Base-by-base conservation (phyloP, 306 rosid genomes). In the Cicer arietinum region DNA sequence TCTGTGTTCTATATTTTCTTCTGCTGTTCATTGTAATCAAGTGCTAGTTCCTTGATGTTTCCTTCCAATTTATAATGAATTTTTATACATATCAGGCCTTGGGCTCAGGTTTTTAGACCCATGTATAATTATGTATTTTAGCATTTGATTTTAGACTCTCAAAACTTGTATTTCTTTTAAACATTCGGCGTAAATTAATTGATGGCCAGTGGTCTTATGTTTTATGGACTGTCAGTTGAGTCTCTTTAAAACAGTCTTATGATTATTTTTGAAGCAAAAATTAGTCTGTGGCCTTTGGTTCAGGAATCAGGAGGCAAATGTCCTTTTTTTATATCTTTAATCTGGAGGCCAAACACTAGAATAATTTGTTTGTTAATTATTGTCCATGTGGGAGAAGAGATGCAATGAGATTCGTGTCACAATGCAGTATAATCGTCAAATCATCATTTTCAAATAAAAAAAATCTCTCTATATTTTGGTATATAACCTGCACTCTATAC, bases 141-240 rank as follows among this genome's bases (percentile, higher is more conserved):
- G 42, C 74, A 67, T 44, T 43, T 67, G 18, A 67, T 43, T 66
- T 65, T 41, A 25, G 35, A 25, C 4, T 25, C 17, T 43, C 20
- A 76, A 56, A 13, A 69, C 56, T 58, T 46, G 10, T 68, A 69
- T 46, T 77, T 69, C 52, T 78, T 77, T 69, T 40, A 47, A 59
- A 46, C 46, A 60, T 39, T 18, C 17, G 42, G 8, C 44, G 58
- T 78, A 78, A 68, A 77, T 69, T 59, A 39, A 44, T 10, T 69
- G 46, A 41, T 61, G 39, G 22, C 18, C 63, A 35, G 53, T 69
- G 69, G 54, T 59, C 37, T 58, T 59, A 3, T 40, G 17, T 48
- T 40, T 58, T 9, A 47, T 48, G 17, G 25, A 47, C 37, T 39
- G 45, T 69, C 63, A 58, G 75, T 47, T 50, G 74, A 69, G 16